Evolutionary conservation across 768 basidiomycete species (phyloP).

Genomic region (Leucosporidium scottii): DNA sequence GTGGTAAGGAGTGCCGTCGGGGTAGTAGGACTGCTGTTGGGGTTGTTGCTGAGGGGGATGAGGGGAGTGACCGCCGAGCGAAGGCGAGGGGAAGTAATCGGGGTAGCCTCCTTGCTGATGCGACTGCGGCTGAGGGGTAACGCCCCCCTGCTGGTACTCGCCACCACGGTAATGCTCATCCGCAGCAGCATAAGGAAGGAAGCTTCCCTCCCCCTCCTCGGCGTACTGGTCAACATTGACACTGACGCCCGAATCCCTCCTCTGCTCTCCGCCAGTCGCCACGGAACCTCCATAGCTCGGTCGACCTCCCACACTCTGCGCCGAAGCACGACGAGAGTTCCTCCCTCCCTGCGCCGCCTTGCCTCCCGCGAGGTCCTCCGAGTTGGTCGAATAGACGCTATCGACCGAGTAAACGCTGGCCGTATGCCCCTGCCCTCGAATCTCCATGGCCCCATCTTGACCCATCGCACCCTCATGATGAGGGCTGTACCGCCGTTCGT

Average conservation of each 20-base stretch:
- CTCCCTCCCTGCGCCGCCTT: background rate
- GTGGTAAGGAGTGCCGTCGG: no score
- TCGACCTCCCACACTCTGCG: background rate
- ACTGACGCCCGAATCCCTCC: no score
- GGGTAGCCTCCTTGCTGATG: background rate
- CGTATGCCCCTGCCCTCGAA: slow-evolving; percentile 12
- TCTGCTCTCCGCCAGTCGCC: no score
- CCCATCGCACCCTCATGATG: slow-evolving; percentile 3
- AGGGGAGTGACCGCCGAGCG: no score
- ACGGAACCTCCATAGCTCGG: no score
- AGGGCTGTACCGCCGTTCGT: slow-evolving; percentile 10
- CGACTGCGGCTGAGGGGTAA: background rate
- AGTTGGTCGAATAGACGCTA: background rate
- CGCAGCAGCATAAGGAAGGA: no score
- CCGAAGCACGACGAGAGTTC: background rate
- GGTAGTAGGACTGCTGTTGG: no score
- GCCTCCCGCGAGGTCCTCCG: background rate
- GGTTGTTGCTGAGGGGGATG: no score
- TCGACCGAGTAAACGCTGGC: slow-evolving; percentile 32
- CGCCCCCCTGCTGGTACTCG: no score
- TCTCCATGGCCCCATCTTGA: slow-evolving; percentile 32
- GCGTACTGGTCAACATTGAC: no score
- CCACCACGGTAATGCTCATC: no score
- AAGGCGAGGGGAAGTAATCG: slow-evolving; percentile 6
- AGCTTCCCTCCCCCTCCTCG: no score